These are phyloP conservation scores for Sphaerostilbella broomeana DNA, from an alignment of 2,329 filamentous ascomycete species.

Conservation along the genomic window DNA sequence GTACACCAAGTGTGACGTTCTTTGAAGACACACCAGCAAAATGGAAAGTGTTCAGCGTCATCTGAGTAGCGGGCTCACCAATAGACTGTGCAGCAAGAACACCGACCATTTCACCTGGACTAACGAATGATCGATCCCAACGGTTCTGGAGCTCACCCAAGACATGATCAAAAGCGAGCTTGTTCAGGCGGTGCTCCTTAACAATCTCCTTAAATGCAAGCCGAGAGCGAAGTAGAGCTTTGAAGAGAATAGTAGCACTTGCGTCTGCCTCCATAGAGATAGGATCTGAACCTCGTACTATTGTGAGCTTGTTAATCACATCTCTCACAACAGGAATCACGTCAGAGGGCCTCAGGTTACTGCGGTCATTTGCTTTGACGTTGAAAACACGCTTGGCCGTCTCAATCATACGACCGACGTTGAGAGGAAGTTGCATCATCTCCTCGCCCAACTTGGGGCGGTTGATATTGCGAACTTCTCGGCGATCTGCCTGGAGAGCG, in stretches of 20 bases:
- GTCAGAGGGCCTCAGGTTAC: conserved; percentile 81
- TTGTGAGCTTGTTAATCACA: conserved; percentile 68
- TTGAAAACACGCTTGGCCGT: conserved; percentile 86
- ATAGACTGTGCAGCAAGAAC: conserved; percentile 97
- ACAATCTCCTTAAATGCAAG: conserved; percentile 92
- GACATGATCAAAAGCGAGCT: conserved; percentile 86
- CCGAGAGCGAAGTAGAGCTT: conserved; percentile 80
- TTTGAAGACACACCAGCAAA: conserved; percentile 99
- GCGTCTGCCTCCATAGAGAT: conserved; percentile 81
- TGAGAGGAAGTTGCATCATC: conserved; percentile 85
- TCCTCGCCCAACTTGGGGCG: conserved; percentile 67
- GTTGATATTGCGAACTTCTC: conserved; percentile 64
- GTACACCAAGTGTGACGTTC: conserved; percentile 98
- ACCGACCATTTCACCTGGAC: conserved; percentile 97
- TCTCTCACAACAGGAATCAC: conserved; percentile 74
- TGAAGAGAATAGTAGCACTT: conserved; percentile 86
- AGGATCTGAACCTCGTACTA: conserved; percentile 77
- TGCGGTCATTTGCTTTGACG: conserved; percentile 76
- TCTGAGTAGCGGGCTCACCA: conserved; percentile 96
- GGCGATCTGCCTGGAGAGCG: conserved; percentile 65
- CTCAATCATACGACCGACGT: conserved; percentile 84
- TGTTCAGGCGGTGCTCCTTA: conserved; percentile 77
- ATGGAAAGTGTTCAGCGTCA: conserved; percentile 99
- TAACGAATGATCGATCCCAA: conserved; percentile 79
- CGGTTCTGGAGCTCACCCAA: conserved; percentile 84